Evolutionary conservation across 1,284 basidiomycete genomes (phyloP).

Genomic region (Cryptococcus depauperatus): DNA sequence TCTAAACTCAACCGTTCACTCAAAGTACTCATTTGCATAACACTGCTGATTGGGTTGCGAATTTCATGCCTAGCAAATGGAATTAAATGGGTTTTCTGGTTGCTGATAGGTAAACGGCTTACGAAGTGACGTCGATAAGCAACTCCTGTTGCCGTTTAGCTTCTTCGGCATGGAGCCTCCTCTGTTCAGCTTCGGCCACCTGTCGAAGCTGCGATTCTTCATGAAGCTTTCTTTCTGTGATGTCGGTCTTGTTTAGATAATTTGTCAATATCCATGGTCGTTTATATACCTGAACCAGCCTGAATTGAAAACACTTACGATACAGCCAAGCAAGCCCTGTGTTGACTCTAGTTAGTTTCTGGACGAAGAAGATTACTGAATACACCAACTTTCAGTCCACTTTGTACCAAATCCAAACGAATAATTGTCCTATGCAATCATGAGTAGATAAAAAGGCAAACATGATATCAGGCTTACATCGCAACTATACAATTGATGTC

Average conservation of each 20-base stretch:
- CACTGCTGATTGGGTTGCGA: constrained; percentile 35
- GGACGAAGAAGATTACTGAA: neutral
- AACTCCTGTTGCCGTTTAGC: constrained; percentile 42
- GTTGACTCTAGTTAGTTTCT: neutral
- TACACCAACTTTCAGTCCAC: constrained; percentile 13
- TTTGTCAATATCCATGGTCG: too few species aligned
- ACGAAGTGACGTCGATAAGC: constrained; percentile 43
- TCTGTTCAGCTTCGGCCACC: constrained; percentile 37
- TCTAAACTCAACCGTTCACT: neutral
- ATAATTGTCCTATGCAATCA: constrained; percentile 23
- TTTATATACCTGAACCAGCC: too few species aligned
- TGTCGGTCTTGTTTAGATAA: constrained; percentile 20
- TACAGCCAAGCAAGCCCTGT: constrained; percentile 29
- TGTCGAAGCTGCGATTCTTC: constrained; percentile 36
- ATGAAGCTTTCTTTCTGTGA: constrained; percentile 38
- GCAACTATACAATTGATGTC: neutral
- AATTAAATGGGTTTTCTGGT: neutral
- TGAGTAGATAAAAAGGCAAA: constrained; percentile 1
- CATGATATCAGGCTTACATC: neutral
- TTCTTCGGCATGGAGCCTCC: constrained; percentile 40
- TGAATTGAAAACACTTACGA: constrained; percentile 15
- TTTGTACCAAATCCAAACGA: constrained; percentile 25
- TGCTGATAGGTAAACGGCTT: constrained; percentile 8
- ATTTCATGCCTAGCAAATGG: constrained; percentile 33
- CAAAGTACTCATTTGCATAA: constrained; percentile 29